Conservation (phyloP, 768 basidiomycete species). For the Termitomyces sp. region DNA sequence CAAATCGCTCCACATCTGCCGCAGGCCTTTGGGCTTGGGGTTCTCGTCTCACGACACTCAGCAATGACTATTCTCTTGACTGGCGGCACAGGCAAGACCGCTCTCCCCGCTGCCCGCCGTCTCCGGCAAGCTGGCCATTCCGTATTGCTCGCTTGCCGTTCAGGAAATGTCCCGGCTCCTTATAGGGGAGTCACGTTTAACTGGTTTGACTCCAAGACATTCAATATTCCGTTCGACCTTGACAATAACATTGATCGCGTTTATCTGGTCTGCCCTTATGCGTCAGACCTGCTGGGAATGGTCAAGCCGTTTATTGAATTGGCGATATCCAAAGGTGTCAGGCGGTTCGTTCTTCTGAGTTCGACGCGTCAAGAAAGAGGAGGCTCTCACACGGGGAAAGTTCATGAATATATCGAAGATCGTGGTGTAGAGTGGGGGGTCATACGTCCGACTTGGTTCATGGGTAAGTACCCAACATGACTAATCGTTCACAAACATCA, state of each 20-base stretch:
- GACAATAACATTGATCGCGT: constrained; percentile 17
- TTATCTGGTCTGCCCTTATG: constrained; percentile 25
- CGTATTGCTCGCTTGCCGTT: constrained; percentile 25
- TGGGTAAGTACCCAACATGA: constrained; percentile 17
- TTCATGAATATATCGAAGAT: constrained; percentile 30
- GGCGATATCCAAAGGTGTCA: constrained; percentile 26
- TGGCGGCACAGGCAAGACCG: constrained; percentile 32
- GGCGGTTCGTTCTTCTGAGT: constrained; percentile 28
- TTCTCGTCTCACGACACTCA: background rate
- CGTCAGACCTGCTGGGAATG: constrained; percentile 12
- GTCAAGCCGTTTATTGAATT: constrained; percentile 29
- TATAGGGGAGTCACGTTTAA: constrained; percentile 27
- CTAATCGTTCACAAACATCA: background rate
- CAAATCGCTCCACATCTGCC: no score
- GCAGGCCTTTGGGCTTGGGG: background rate
- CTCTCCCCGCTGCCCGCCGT: constrained; percentile 20
- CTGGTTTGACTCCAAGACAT: constrained; percentile 29
- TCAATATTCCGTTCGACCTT: constrained; percentile 24
- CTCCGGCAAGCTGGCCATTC: constrained; percentile 20
- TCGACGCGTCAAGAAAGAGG: constrained; percentile 20
- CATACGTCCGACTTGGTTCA: constrained; percentile 34
- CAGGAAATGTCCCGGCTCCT: constrained; percentile 19
- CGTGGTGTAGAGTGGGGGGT: constrained; percentile 27
- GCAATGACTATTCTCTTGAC: constrained; percentile 26
- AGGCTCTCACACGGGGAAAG: constrained; percentile 19